Conservation (phyloP, 441 rosid genomes). For the Isatis lusitanica region DNA sequence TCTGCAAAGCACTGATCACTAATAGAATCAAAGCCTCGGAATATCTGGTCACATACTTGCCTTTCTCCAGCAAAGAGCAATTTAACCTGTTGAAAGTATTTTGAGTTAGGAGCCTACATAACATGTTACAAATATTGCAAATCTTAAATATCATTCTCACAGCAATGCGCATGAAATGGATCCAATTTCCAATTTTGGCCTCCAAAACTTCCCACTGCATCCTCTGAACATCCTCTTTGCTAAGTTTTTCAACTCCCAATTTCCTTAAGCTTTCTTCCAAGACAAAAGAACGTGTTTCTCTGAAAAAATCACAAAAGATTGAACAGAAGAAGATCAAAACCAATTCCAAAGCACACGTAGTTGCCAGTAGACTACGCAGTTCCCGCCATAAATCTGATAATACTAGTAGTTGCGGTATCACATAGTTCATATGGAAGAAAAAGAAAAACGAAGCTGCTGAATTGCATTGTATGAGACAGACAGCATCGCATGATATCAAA, state of each 20-base stretch:
- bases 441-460: too few species aligned
- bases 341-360: not conserved
- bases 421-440: not conserved
- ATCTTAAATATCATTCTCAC: constrained; percentile 60
- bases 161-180: constrained; percentile 98
- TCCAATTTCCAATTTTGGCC: constrained; percentile 98
- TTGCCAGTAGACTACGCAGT: constrained; percentile 7
- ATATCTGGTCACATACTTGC: constrained; percentile 88
- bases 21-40: constrained; percentile 81
- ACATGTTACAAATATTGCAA: constrained; percentile 81
- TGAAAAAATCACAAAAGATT: constrained; percentile 31
- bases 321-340: constrained; percentile 5
- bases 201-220: constrained; percentile 99
- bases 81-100: constrained; percentile 64
- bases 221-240: constrained; percentile 95
- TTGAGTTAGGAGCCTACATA: constrained; percentile 47
- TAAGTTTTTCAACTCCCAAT: constrained; percentile 93
- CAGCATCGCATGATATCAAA: too few species aligned
- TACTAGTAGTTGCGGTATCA: too few species aligned
- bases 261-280: constrained; percentile 87
- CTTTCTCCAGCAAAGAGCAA: constrained; percentile 91
- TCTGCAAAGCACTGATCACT: constrained; percentile 94
- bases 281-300: constrained; percentile 83
- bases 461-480: too few species aligned
- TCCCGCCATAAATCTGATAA: not conserved